A percentile compares a stretch with the other conserved stretches of the same genome.
Evolutionary conservation across 2,329 filamentous ascomycete genomes (phyloP).

Genomic region (Ophiostoma australiae): DNA sequence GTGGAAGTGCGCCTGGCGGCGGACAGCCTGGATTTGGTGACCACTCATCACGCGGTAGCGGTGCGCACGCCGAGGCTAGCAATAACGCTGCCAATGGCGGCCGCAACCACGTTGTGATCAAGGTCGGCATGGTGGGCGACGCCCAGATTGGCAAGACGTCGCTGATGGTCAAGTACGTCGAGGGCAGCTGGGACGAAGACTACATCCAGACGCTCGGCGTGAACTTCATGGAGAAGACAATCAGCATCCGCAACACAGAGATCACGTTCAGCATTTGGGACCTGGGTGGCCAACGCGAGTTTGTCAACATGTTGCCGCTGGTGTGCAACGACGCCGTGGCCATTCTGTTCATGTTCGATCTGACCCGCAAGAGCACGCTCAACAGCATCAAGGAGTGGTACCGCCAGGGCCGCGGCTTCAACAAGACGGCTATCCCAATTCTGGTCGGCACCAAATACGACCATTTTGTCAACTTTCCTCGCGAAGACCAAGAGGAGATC

Average conservation of each 20-base stretch:
- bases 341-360: slow-evolving; percentile 98
- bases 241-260: slow-evolving; percentile 97
- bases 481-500: slow-evolving; percentile 97
- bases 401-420: slow-evolving; percentile 92
- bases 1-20: slow-evolving; percentile 37
- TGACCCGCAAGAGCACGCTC: slow-evolving; percentile 94
- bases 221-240: slow-evolving; percentile 99
- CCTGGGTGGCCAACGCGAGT: slow-evolving; percentile 93
- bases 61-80: slow-evolving; percentile 36
- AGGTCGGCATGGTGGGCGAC: slow-evolving; percentile 98
- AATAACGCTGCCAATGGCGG: slow-evolving; percentile 37
- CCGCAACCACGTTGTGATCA: slow-evolving; percentile 83
- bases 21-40: slow-evolving; percentile 37
- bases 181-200: slow-evolving; percentile 98
- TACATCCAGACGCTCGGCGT: slow-evolving; percentile 98
- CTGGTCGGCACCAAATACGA: slow-evolving; percentile 97
- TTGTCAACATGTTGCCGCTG: slow-evolving; percentile 99
- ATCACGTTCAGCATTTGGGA: slow-evolving; percentile 99
- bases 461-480: slow-evolving; percentile 97
- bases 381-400: slow-evolving; percentile 99
- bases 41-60: slow-evolving; percentile 41
- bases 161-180: slow-evolving; percentile 99
- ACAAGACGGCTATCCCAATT: slow-evolving; percentile 99
- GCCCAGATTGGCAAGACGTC: slow-evolving; percentile 99
- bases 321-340: slow-evolving; percentile 98